phyloP scores from a whole-genome alignment of 306 rosid species.

The Quercus engelmannii region DNA sequence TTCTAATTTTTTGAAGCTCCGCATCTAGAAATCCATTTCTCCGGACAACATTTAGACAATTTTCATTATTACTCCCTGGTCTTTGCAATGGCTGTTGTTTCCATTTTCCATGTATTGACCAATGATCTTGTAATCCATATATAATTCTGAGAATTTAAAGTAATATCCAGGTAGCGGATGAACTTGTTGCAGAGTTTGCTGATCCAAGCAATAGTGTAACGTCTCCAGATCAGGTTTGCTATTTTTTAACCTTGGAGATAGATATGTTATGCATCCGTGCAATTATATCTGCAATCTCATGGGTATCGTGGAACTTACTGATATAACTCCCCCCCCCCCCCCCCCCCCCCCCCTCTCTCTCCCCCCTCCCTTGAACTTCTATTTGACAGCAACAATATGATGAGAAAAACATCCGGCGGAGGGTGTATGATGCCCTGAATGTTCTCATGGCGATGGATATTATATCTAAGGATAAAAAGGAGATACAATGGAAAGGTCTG shows the following conservation, averaged over 20 bases:
- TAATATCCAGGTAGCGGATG: constrained; percentile 86
- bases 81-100: not conserved
- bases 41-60: not conserved
- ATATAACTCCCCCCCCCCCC: constrained; percentile 3
- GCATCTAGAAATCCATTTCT: not conserved
- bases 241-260: not conserved
- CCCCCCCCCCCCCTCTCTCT: not conserved
- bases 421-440: constrained; percentile 96
- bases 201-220: constrained; percentile 65
- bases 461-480: constrained; percentile 95
- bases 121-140: not conserved
- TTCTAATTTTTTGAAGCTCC: not conserved
- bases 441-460: constrained; percentile 99
- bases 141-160: constrained; percentile 20
- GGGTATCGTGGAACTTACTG: constrained; percentile 4
- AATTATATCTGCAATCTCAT: constrained; percentile 12
- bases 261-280: constrained; percentile 10
- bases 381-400: constrained; percentile 91
- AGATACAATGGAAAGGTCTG: constrained; percentile 98
- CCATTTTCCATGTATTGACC: not conserved
- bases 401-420: constrained; percentile 90
- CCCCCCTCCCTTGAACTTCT: constrained; percentile 3
- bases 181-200: constrained; percentile 92
- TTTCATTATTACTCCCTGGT: not conserved
- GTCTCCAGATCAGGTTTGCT: constrained; percentile 87